Conservation (phyloP, 1,139 yeast species). For the Pichia sp. region DNA sequence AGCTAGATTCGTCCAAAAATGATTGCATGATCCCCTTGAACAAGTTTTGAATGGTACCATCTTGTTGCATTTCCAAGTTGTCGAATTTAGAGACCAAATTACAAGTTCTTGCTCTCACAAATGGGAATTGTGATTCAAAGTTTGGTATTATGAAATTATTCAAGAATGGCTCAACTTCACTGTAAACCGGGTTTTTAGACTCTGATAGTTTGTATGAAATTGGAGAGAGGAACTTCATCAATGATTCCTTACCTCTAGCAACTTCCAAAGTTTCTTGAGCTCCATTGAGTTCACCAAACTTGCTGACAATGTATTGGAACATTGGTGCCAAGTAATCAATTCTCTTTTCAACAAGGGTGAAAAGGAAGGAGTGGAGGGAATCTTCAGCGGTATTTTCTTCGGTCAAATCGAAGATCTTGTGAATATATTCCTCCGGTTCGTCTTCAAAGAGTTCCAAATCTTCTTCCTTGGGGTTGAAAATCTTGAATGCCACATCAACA, state of each 20-base stretch:
- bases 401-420: slow-evolving; percentile 63
- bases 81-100: slow-evolving; percentile 69
- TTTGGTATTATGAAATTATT: slow-evolving; percentile 63
- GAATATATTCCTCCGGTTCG: slow-evolving; percentile 90
- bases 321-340: slow-evolving; percentile 54
- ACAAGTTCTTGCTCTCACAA: slow-evolving; percentile 78
- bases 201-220: slow-evolving; percentile 53
- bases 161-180: slow-evolving; percentile 66
- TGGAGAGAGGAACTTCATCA: slow-evolving; percentile 69
- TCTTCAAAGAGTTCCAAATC: slow-evolving; percentile 71
- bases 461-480: slow-evolving; percentile 64
- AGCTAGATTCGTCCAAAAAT: slow-evolving; percentile 39
- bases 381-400: slow-evolving; percentile 56
- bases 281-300: slow-evolving; percentile 33
- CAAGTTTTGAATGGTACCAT: slow-evolving; percentile 42
- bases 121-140: slow-evolving; percentile 57
- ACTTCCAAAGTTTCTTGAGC: slow-evolving; percentile 43
- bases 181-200: slow-evolving; percentile 50
- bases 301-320: slow-evolving; percentile 55
- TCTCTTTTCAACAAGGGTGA: slow-evolving; percentile 62
- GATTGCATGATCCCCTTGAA: slow-evolving; percentile 64
- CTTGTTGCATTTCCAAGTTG: slow-evolving; percentile 48
- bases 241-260: slow-evolving; percentile 75
- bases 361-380: slow-evolving; percentile 57
- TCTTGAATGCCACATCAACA: slow-evolving; percentile 70